These are phyloP conservation scores for Vitis hybrid DNA, from an alignment of 177 flowering plant species.

Conservation along the genomic window DNA sequence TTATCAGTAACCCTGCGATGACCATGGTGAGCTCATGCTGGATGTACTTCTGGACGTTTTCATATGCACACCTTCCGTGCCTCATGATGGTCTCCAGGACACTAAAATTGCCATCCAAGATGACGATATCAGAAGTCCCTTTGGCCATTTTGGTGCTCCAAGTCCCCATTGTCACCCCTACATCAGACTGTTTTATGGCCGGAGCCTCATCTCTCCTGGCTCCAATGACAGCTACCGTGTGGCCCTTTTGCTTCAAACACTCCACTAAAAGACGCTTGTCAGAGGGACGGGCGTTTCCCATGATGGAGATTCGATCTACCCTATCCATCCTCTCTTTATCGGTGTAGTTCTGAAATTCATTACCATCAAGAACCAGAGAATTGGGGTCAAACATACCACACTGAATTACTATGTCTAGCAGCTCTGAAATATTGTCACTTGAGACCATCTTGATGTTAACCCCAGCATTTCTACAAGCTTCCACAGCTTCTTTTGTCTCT, in stretches of 20 bases:
- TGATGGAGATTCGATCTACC: conserved; percentile 7
- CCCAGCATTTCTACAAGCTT: conserved; percentile 1
- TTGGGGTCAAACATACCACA: not conserved
- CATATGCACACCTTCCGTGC: conserved; percentile 8
- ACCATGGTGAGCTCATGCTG: conserved; percentile 13
- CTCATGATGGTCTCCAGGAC: conserved; percentile 1
- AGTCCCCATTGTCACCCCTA: conserved; percentile 17
- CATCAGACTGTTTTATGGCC: conserved; percentile 24
- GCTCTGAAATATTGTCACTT: not conserved
- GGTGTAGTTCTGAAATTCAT: not conserved
- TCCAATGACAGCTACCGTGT: conserved; percentile 22
- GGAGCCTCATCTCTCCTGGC: conserved; percentile 16
- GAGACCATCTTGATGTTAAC: not conserved
- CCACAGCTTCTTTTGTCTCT: not conserved
- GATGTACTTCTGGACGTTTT: conserved; percentile 14
- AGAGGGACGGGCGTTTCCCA: conserved; percentile 10
- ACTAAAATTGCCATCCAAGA: conserved; percentile 2
- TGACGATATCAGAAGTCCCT: conserved; percentile 7
- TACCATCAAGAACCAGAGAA: conserved; percentile 8
- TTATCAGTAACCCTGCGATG: not conserved
- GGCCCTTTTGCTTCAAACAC: conserved; percentile 16
- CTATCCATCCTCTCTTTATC: conserved; percentile 7
- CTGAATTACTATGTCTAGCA: not conserved
- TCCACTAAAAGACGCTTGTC: conserved; percentile 17
- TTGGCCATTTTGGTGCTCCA: conserved; percentile 6